Evolutionary conservation across 306 rosid species (phyloP).

Genomic region (Purshia tridentata): DNA sequence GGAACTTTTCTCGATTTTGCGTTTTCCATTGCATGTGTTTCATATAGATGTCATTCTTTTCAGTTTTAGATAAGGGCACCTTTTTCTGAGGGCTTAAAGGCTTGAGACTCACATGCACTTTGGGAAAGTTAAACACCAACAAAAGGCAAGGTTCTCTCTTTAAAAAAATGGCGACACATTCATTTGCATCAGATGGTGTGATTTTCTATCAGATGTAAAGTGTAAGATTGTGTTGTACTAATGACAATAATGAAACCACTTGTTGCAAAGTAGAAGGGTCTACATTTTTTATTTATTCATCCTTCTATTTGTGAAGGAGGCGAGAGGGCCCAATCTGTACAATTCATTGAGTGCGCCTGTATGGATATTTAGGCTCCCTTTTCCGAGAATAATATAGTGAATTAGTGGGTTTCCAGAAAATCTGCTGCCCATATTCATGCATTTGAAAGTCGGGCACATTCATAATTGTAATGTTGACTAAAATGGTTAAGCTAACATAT

Average conservation of each 20-base stretch:
- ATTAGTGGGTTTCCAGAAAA: conserved; percentile 22
- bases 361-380: conserved; percentile 12
- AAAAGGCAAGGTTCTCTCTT: conserved; percentile 30
- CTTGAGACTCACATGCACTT: conserved; percentile 21
- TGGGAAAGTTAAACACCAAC: conserved; percentile 26
- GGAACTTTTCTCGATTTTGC: conserved; percentile 27
- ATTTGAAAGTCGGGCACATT: conserved; percentile 17
- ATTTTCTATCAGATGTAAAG: conserved; percentile 38
- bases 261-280: conserved; percentile 32
- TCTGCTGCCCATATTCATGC: conserved; percentile 26
- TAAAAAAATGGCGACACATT: conserved; percentile 42
- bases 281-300: conserved; percentile 8
- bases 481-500: too few relatives aligned
- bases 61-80: conserved; percentile 26
- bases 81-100: conserved; percentile 6
- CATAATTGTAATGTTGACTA: conserved; percentile 22
- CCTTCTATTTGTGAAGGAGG: conserved; percentile 27
- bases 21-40: conserved; percentile 46
- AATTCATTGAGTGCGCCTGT: conserved; percentile 33
- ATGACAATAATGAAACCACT: conserved; percentile 35
- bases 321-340: conserved; percentile 35
- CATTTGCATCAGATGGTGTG: conserved; percentile 44
- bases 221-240: conserved; percentile 18
- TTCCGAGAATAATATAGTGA: not conserved
- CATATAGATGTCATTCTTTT: conserved; percentile 21